phyloP scores from a whole-genome alignment of 163 green algal species.

The Prototheca wickerhamii region DNA sequence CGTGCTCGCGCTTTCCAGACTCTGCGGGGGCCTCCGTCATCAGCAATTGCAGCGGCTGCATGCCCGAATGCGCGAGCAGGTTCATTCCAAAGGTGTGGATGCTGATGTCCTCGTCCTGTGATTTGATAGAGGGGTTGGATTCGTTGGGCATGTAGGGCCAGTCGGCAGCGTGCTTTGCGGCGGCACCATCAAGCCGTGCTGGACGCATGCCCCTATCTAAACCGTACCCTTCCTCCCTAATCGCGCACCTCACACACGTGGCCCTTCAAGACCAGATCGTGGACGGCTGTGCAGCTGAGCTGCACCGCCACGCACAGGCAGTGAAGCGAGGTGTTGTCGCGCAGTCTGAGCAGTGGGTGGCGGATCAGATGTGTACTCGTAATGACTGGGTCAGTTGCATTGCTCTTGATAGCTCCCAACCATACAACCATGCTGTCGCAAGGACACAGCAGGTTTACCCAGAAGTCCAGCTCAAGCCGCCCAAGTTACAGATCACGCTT shows the following conservation, averaged over 20 bases:
- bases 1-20: no score
- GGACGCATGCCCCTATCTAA: not conserved
- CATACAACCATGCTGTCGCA: no score
- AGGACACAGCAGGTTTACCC: no score
- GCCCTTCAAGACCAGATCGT: constrained; percentile 37
- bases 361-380: not conserved
- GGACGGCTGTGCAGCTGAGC: constrained; percentile 23
- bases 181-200: not conserved
- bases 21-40: no score
- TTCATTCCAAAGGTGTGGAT: constrained; percentile 39
- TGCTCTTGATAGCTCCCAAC: no score
- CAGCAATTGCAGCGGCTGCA: no score
- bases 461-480: not conserved
- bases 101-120: constrained; percentile 60
- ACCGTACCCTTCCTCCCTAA: not conserved
- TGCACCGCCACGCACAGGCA: constrained; percentile 32
- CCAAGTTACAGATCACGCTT: not conserved
- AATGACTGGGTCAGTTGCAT: not conserved
- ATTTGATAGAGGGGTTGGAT: not conserved
- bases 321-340: constrained; percentile 18
- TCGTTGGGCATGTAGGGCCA: not conserved
- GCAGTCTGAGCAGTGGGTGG: constrained; percentile 25
- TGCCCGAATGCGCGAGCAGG: constrained; percentile 22
- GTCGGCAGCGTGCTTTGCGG: no score
- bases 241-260: constrained; percentile 37